Evolutionary conservation across 179 eudicot species (phyloP), one percentile per base, ranked within the genome.

Genomic region (Spergularia azorica): DNA sequence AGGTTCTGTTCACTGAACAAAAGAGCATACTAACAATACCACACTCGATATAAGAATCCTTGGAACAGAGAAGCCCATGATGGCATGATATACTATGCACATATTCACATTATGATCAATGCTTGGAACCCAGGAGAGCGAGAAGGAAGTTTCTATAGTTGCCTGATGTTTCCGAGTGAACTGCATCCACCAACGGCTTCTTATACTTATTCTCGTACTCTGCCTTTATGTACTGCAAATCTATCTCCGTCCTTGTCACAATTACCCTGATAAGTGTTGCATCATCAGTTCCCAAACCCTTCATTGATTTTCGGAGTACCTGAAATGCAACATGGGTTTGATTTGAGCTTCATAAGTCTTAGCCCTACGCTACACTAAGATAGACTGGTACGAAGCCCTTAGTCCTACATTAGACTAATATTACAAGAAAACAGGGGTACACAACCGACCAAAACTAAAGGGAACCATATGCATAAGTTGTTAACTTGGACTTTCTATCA

Each of bases 161-260:
- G 59, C 98, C 87, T 36, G 98, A 94, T 7, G 97, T 93, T 69
- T 94, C 97, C 1, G 94, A 86, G 70, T 82, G 88, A 84, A 94
- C 92, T 46, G 91, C 96, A 75, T 91, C 92, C 36, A 86, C 82
- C 83, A 94, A 79, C 17, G 93, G 67, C 77, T 91, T 94, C 55
- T 86, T 84, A 65, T 87, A 83, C 73, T 89, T 86, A 82, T 86
- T 88, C 69, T 81, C 86, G 75, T 94, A 94, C 81, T 93, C 98
- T 0, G 91, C 91, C 79, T 94, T 94, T 39, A 94, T 93, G 74
- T 86, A 88, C 78, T 89, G 93, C 96, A 91, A 81, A 65, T 93
- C 98, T 0, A 93, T 77, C 83, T 94, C 97, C 8, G 92, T 82
- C 79, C 98, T 86, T 64, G 96, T 88, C 70, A 91, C 92, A 13